Percentiles rank a stretch among this genome's conserved stretches.
Evolutionary conservation across 2,329 filamentous ascomycete genomes (phyloP).

Genomic region (Aureobasidium sp.): DNA sequence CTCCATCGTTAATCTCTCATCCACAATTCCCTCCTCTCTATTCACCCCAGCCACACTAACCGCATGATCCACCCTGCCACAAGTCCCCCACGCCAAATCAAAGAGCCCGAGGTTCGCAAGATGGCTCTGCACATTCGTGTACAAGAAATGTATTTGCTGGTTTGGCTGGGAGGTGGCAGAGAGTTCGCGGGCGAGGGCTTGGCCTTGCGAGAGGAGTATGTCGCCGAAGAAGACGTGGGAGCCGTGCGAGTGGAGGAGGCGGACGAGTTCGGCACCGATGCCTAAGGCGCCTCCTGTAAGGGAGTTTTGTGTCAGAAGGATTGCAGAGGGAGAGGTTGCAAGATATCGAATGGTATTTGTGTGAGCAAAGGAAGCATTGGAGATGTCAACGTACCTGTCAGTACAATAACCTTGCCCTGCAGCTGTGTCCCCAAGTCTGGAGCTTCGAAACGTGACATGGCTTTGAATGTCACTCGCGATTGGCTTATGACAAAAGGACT

Average conservation of each 20-base stretch:
- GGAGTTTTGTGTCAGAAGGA: neutral
- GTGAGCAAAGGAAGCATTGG: neutral
- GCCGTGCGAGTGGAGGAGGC: slow-evolving; percentile 30
- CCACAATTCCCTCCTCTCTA: slow-evolving; percentile 39
- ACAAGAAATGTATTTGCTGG: slow-evolving; percentile 29
- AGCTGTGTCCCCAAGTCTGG: slow-evolving; percentile 7
- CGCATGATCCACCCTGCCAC: slow-evolving; percentile 41
- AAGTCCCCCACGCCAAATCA: slow-evolving; percentile 35
- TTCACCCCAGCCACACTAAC: slow-evolving; percentile 40
- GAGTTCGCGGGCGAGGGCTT: slow-evolving; percentile 24
- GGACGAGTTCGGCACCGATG: slow-evolving; percentile 36
- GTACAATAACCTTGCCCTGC: slow-evolving; percentile 25
- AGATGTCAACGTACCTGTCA: slow-evolving; percentile 22
- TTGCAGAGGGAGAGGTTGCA: neutral
- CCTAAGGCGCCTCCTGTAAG: slow-evolving; percentile 35
- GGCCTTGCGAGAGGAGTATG: slow-evolving; percentile 27
- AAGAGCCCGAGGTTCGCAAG: slow-evolving; percentile 39
- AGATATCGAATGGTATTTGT: neutral
- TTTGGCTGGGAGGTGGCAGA: slow-evolving; percentile 16
- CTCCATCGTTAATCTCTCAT: slow-evolving; percentile 35
- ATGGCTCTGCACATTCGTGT: slow-evolving; percentile 39
- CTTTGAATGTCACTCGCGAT: neutral
- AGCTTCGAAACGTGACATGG: slow-evolving; percentile 5
- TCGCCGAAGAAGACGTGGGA: slow-evolving; percentile 40
- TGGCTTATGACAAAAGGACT: neutral